A percentile compares a stretch with the other conserved stretches of the same genome.
phyloP scores from a whole-genome alignment of 371 early-diverging fungal species.

The Mucor plumbeus region DNA sequence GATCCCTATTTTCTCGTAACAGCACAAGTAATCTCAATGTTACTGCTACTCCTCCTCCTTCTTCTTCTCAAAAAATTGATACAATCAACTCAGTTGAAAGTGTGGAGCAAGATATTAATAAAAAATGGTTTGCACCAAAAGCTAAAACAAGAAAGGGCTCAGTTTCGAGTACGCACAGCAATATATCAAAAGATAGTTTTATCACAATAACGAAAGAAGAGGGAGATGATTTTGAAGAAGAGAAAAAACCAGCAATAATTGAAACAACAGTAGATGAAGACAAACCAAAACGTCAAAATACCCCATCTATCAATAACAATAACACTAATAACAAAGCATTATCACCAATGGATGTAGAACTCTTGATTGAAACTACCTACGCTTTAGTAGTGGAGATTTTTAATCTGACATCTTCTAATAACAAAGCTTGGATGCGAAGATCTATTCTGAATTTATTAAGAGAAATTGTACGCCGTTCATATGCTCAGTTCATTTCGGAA shows the following conservation, averaged over 20 bases:
- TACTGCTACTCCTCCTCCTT: background rate
- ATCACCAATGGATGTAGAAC: conserved; percentile 48
- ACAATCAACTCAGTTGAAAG: too few relatives aligned
- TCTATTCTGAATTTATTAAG: conserved; percentile 46
- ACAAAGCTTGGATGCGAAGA: conserved; percentile 54
- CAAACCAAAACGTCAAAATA: conserved; percentile 9
- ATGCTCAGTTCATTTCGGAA: conserved; percentile 47
- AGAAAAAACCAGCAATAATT: background rate
- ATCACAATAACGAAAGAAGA: background rate
- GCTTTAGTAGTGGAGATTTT: conserved; percentile 53
- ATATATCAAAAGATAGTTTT: conserved; percentile 1
- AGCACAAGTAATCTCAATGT: background rate
- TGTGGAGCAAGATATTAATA: background rate
- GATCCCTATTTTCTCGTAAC: conserved; percentile 26
- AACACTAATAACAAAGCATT: conserved; percentile 19
- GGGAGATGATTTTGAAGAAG: background rate
- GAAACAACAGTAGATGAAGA: background rate
- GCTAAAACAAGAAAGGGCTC: conserved; percentile 35
- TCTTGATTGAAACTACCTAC: conserved; percentile 56
- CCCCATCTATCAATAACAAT: background rate
- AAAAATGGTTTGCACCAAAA: conserved; percentile 22
- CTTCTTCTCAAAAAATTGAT: background rate
- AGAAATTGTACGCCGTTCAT: conserved; percentile 54
- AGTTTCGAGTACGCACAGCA: conserved; percentile 29
- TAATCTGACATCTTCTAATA: conserved; percentile 50